Conservation (phyloP, 495 filamentous ascomycete species). For the Aspergillus egyptiacus region DNA sequence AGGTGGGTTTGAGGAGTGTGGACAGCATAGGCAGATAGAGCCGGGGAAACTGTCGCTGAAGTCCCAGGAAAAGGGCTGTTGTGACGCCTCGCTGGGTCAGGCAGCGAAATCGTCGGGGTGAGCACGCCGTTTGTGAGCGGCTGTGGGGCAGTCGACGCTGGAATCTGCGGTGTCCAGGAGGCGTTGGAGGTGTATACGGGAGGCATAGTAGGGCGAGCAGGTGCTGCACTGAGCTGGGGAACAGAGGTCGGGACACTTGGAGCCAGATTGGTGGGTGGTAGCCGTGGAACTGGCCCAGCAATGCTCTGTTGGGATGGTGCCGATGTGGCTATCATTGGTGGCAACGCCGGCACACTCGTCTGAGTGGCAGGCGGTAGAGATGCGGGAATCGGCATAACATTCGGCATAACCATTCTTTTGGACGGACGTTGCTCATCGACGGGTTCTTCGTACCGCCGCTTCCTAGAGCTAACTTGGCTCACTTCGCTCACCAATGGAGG, state of each 20-base stretch:
- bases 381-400: conserved; percentile 25
- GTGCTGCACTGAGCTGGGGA: conserved; percentile 43
- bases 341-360: conserved; percentile 33
- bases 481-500: conserved; percentile 22
- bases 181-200: conserved; percentile 51
- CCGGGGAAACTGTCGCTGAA: conserved; percentile 36
- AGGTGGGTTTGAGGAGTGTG: conserved; percentile 49
- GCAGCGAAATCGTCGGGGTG: conserved; percentile 48
- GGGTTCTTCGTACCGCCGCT: conserved; percentile 66
- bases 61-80: conserved; percentile 34
- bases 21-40: conserved; percentile 36
- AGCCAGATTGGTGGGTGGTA: conserved; percentile 43
- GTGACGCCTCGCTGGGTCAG: conserved; percentile 41
- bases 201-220: conserved; percentile 50
- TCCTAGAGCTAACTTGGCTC: conserved; percentile 47
- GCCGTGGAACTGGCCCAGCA: conserved; percentile 35
- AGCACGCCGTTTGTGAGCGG: conserved; percentile 32
- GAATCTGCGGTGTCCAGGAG: conserved; percentile 44
- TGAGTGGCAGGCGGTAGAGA: conserved; percentile 29
- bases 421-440: conserved; percentile 61
- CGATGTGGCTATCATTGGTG: conserved; percentile 33
- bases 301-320: conserved; percentile 30
- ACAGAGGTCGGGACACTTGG: conserved; percentile 25
- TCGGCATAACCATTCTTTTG: conserved; percentile 50
- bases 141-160: conserved; percentile 40